Evolutionary conservation across 176 grass and related monocot species (phyloP), one percentile per base, ranked within the genome.

Genomic region (Ensete glaucum): DNA sequence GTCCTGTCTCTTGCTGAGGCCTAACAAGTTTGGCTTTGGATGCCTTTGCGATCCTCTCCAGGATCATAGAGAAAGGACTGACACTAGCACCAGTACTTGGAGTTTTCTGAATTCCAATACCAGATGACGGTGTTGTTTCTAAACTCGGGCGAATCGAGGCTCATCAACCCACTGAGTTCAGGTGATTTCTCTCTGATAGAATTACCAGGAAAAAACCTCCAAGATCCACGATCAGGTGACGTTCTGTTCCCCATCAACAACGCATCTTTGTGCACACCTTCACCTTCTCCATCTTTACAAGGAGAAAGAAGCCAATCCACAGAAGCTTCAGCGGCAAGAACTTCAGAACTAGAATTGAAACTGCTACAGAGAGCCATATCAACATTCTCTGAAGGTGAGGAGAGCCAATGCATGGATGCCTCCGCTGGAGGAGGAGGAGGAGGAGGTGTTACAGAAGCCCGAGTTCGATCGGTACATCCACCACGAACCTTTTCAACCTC

Each of bases 11-110:
- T 72, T 89, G 88, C 21, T 87, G 80, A 71, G 84, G 69, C 73
- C 71, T 77, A 71, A 82, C 64, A 54, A 73, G 74, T 23, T 77
- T 82, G 16, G 67, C 55, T 58, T 73, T 86, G 59, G 90, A 99
- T 14, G 95, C 86, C 55, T 85, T 62, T 5, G 91, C 91, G 71
- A 88, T 88, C 60, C 84, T 86, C 81, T 94, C 90, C 69, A 99
- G 73, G 77, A 99, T 99, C 65, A 99, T 80, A 8, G 96, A 99
- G 84, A 99, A 99, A 57, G 96, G 96, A 63, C 96, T 99, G 9
- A 89, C 87, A 79, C 85, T 99, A 24, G 86, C 85, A 2, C 83
- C 78, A 15, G 73, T 99, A 79, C 78, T 91, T 1, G 96, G 96
- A 24, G 96, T 99, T 89, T 67, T 99, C 67, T 81, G 79, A 76